Evolutionary conservation across 2,329 filamentous ascomycete species (phyloP).

Genomic region (Calonectria pseudoreteaudii): DNA sequence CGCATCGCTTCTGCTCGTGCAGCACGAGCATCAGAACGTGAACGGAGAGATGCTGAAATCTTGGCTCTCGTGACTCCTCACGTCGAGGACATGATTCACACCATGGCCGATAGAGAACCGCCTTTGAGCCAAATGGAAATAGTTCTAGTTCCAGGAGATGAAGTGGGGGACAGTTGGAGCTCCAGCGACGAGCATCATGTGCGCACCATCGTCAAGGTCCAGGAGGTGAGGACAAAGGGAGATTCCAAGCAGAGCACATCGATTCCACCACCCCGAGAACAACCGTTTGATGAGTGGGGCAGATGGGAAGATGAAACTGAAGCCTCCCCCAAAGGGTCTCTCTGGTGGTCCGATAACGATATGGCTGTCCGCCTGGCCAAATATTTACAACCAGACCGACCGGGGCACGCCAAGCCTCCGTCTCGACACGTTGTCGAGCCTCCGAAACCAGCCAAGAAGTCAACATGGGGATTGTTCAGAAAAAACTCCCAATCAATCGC

Average conservation of each 20-base stretch:
- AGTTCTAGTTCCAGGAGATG: conserved; percentile 57
- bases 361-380: conserved; percentile 59
- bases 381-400: conserved; percentile 54
- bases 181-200: conserved; percentile 49
- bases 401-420: conserved; percentile 29
- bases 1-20: conserved; percentile 52
- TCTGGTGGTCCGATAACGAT: conserved; percentile 62
- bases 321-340: conserved; percentile 22
- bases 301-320: conserved; percentile 49
- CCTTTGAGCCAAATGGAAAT: conserved; percentile 54
- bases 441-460: conserved; percentile 49
- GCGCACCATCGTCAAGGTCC: conserved; percentile 48
- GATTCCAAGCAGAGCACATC: conserved; percentile 22
- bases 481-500: conserved; percentile 32
- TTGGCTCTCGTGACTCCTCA: conserved; percentile 55
- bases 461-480: conserved; percentile 49
- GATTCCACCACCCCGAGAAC: not conserved
- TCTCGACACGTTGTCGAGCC: conserved; percentile 44
- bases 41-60: conserved; percentile 52
- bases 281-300: conserved; percentile 60
- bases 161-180: conserved; percentile 51
- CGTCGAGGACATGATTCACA: conserved; percentile 55
- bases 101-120: conserved; percentile 48
- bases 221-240: conserved; percentile 14
- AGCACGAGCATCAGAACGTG: conserved; percentile 48